Evolutionary conservation across 257 asterid genomes (phyloP).

Genomic region (Nicotiana tabacum): DNA sequence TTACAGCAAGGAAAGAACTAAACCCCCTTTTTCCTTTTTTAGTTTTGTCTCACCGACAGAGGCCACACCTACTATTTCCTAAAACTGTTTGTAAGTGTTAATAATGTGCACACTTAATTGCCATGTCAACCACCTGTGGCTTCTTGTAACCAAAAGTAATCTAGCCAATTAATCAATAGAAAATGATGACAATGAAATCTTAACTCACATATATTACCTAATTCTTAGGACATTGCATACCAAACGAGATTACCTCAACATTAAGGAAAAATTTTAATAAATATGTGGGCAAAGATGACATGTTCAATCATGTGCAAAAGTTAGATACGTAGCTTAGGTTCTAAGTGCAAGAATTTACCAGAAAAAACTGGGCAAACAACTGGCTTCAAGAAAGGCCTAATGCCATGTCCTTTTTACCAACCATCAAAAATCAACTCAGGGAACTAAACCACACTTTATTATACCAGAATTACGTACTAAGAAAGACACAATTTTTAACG

Average conservation of each 20-base stretch:
- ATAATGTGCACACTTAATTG: constrained; percentile 1
- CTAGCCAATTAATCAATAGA: not conserved
- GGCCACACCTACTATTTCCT: constrained; percentile 14
- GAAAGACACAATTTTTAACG: not conserved
- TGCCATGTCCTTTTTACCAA: not conserved
- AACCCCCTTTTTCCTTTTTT: not conserved
- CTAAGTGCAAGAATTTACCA: constrained; percentile 9
- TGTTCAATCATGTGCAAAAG: constrained; percentile 5
- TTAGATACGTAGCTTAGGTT: constrained; percentile 12
- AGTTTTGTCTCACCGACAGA: constrained; percentile 30
- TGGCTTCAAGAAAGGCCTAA: not conserved
- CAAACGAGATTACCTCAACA: not conserved
- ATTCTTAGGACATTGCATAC: not conserved
- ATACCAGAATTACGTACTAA: not conserved
- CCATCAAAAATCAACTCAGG: not conserved
- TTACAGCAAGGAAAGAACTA: not conserved
- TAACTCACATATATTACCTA: constrained; percentile 10
- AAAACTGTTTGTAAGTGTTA: not conserved
- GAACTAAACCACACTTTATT: not conserved
- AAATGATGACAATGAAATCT: constrained; percentile 24
- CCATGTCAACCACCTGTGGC: not conserved
- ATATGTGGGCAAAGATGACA: not conserved
- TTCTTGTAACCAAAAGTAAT: not conserved
- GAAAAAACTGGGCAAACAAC: not conserved
- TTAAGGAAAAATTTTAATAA: not conserved